phyloP scores from a whole-genome alignment of 441 rosid species.

The Metrosideros polymorpha region DNA sequence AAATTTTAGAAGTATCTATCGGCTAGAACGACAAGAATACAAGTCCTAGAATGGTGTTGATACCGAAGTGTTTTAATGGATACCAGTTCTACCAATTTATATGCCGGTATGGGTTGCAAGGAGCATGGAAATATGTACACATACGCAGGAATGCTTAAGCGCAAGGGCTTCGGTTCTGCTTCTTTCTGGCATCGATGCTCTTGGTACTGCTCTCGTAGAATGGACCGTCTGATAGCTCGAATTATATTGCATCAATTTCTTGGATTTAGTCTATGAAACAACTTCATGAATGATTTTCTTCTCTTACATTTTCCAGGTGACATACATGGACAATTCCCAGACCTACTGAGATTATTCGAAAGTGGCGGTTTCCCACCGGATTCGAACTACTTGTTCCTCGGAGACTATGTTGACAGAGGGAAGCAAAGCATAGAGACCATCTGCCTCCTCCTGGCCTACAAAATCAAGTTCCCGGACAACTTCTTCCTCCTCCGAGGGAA shows the following conservation, averaged over 20 bases:
- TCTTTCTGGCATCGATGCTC: neutral
- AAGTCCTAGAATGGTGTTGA: neutral
- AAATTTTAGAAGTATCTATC: neutral
- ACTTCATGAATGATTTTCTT: neutral
- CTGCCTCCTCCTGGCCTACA: slow-evolving; percentile 30
- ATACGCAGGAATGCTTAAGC: neutral
- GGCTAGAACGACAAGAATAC: neutral
- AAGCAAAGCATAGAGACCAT: slow-evolving; percentile 33
- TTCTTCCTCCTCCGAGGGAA: slow-evolving; percentile 32
- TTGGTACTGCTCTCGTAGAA: neutral
- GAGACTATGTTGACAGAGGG: slow-evolving; percentile 40
- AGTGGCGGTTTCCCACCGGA: slow-evolving; percentile 32
- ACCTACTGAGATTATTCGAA: slow-evolving; percentile 24
- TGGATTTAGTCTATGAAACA: neutral
- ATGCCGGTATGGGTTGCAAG: neutral
- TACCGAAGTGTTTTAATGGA: neutral
- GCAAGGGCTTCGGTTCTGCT: neutral
- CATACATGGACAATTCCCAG: slow-evolving; percentile 33
- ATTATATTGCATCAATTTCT: neutral
- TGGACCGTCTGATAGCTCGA: neutral
- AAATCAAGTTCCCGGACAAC: slow-evolving; percentile 30
- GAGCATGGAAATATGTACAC: neutral
- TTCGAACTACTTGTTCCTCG: slow-evolving; percentile 28
- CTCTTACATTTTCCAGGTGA: slow-evolving; percentile 18
- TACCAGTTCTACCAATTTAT: neutral